Percentiles rank a stretch among this genome's conserved stretches.
These are phyloP conservation scores for Periconia digitata DNA, from an alignment of 2,329 filamentous ascomycete species.

Conservation along the genomic window DNA sequence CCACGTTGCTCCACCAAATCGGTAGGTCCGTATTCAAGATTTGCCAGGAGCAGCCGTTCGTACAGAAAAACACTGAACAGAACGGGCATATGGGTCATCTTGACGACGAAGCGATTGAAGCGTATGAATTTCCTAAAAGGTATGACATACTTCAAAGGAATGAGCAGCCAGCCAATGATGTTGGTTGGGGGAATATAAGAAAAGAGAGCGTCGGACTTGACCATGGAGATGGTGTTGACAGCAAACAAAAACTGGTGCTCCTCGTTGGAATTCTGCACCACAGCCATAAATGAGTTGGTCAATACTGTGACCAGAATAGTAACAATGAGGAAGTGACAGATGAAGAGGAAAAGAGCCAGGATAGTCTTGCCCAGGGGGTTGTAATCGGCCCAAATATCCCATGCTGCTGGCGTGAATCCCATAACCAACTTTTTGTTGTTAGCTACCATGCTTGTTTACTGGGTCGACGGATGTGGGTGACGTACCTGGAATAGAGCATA, in stretches of 20 bases:
- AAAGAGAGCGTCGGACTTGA: conserved; percentile 96
- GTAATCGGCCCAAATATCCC: conserved; percentile 84
- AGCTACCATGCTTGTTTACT: no score
- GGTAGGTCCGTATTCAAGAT: conserved; percentile 76
- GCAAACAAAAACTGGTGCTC: conserved; percentile 93
- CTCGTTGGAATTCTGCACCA: conserved; percentile 89
- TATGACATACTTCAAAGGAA: conserved; percentile 78
- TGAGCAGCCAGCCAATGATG: conserved; percentile 85
- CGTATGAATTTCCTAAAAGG: conserved; percentile 79
- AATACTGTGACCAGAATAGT: conserved; percentile 95
- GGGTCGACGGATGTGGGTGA: no score
- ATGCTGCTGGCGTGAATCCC: conserved; percentile 94
- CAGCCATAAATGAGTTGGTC: conserved; percentile 94
- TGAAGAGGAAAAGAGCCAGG: conserved; percentile 81
- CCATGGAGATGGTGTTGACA: conserved; percentile 96
- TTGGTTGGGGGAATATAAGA: conserved; percentile 92
- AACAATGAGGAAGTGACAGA: conserved; percentile 92
- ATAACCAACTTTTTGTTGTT: no score
- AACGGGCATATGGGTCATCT: conserved; percentile 84
- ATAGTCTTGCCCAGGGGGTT: conserved; percentile 76
- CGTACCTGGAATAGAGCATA: conserved; percentile 94
- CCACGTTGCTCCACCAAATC: conserved; percentile 78
- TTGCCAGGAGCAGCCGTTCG: conserved; percentile 76
- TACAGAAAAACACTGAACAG: conserved; percentile 86
- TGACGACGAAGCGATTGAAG: conserved; percentile 88